Conservation (phyloP, 805 yeast genomes). For the Suhomyces xylopsoci region DNA sequence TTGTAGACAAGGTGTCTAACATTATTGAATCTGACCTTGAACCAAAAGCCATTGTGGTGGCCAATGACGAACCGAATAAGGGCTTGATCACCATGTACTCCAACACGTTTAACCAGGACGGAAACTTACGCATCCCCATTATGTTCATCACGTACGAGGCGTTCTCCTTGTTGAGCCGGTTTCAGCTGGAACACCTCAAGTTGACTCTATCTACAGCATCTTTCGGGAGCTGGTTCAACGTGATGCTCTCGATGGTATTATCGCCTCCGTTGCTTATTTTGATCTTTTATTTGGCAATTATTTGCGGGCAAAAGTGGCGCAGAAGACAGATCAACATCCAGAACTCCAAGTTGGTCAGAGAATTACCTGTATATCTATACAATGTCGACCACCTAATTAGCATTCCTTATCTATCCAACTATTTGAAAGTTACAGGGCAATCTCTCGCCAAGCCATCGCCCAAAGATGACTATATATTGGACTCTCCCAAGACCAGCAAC, state of each 20-base stretch:
- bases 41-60: conserved; percentile 54
- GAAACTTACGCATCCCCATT: conserved; percentile 42
- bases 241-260: conserved; percentile 39
- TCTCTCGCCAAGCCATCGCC: neutral
- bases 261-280: conserved; percentile 42
- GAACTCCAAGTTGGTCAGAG: conserved; percentile 32
- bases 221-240: conserved; percentile 36
- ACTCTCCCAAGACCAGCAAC: conserved; percentile 11
- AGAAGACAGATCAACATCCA: conserved; percentile 23
- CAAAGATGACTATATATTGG: conserved; percentile 1
- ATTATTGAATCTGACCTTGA: conserved; percentile 30
- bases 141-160: conserved; percentile 50
- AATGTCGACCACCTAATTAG: conserved; percentile 34
- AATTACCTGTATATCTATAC: conserved; percentile 38
- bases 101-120: conserved; percentile 39
- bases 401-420: conserved; percentile 22
- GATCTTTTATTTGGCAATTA: conserved; percentile 29
- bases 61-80: conserved; percentile 46
- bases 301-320: conserved; percentile 26
- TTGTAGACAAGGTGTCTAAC: conserved; percentile 49
- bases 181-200: conserved; percentile 4
- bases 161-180: conserved; percentile 18
- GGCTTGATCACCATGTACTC: conserved; percentile 57
- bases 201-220: conserved; percentile 30
- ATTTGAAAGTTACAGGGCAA: conserved; percentile 26